Percentiles rank a stretch among this genome's conserved stretches.
Evolutionary conservation across 23 red algal genomes (phyloP).

Genomic region (Agarophyton chilense): DNA sequence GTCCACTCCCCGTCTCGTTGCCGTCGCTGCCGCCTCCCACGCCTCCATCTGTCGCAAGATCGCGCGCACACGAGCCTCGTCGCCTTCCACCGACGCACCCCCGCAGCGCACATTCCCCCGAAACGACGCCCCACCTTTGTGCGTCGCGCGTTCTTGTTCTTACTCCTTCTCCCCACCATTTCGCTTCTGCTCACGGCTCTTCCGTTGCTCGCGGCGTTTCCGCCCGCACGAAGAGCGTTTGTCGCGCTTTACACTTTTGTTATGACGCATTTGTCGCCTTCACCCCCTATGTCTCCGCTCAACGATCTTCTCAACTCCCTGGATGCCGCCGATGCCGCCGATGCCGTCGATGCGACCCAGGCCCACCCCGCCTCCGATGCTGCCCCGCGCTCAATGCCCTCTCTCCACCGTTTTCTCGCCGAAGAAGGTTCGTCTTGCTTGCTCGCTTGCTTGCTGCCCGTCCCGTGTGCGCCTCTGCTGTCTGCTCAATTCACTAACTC

Average conservation of each 20-base stretch:
- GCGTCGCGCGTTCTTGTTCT: too few relatives aligned
- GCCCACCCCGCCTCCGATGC: neutral
- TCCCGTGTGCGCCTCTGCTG: neutral
- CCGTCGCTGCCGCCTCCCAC: too few relatives aligned
- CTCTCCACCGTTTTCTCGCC: constrained; percentile 49
- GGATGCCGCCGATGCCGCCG: neutral
- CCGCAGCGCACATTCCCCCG: too few relatives aligned
- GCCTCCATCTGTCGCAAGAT: neutral
- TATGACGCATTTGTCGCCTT: constrained; percentile 18
- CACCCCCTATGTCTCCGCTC: constrained; percentile 17
- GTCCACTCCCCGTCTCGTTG: neutral
- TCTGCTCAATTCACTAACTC: neutral
- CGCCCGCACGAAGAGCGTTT: neutral
- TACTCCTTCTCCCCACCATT: too few relatives aligned
- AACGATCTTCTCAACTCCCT: constrained; percentile 25
- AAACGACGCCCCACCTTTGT: too few relatives aligned
- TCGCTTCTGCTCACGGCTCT: neutral
- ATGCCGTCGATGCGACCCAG: too few relatives aligned
- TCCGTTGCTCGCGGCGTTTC: constrained; percentile 21
- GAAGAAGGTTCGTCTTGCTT: constrained; percentile 34
- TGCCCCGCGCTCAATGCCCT: constrained; percentile 18
- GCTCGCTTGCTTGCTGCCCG: neutral
- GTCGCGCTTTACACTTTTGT: neutral
- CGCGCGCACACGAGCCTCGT: too few relatives aligned
- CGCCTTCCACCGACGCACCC: too few relatives aligned